Evolutionary conservation across 2,329 filamentous ascomycete species (phyloP).

Genomic region (Elsinoe perseae): DNA sequence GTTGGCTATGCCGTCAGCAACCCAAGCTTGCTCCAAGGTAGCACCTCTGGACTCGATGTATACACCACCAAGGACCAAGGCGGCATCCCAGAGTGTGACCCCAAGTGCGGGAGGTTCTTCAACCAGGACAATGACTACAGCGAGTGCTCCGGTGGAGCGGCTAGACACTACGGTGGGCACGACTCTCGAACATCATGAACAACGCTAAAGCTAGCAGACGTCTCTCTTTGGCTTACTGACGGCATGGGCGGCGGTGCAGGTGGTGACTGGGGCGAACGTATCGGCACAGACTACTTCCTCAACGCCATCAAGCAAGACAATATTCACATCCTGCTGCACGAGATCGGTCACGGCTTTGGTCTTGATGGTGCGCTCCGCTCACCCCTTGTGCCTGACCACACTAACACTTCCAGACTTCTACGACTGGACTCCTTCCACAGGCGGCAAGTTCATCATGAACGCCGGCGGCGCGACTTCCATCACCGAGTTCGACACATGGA

Average conservation of each 20-base stretch:
- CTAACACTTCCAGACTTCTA: constrained; percentile 30
- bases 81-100: constrained; percentile 38
- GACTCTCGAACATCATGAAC: neutral
- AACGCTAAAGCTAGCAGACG: constrained; percentile 11
- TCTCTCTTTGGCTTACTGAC: constrained; percentile 43
- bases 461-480: constrained; percentile 37
- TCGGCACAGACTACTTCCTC: constrained; percentile 41
- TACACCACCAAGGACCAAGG: constrained; percentile 37
- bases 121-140: constrained; percentile 39
- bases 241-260: constrained; percentile 40
- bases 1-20: constrained; percentile 40
- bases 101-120: constrained; percentile 40
- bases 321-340: constrained; percentile 43
- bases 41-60: constrained; percentile 33
- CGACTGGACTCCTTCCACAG: constrained; percentile 38
- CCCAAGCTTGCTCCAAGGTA: constrained; percentile 32
- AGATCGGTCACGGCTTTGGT: constrained; percentile 41
- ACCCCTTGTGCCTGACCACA: neutral
- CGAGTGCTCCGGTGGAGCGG: constrained; percentile 34
- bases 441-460: constrained; percentile 39
- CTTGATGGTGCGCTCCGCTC: constrained; percentile 30
- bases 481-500: constrained; percentile 46
- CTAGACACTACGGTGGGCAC: constrained; percentile 35
- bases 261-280: constrained; percentile 43
- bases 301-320: constrained; percentile 30